Conservation (phyloP, 2,329 filamentous ascomycete species). For the Apiospora sp. region DNA sequence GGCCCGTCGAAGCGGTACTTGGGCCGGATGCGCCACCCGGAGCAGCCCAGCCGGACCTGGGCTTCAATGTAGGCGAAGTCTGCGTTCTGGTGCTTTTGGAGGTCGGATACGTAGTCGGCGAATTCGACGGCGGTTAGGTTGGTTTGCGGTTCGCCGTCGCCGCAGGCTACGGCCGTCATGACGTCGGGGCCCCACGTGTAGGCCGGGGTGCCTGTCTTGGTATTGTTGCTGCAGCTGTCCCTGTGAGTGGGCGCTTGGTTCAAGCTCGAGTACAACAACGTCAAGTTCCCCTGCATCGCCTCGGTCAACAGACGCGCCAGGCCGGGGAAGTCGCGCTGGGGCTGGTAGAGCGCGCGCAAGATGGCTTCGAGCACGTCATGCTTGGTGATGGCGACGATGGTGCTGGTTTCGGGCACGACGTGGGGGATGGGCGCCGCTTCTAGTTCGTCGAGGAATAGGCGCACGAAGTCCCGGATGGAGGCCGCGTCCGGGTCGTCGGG, state of each 20-base stretch:
- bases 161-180: constrained; percentile 43
- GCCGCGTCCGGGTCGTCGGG: constrained; percentile 36
- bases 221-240: constrained; percentile 25
- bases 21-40: constrained; percentile 47
- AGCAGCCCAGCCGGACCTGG: constrained; percentile 48
- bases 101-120: constrained; percentile 39
- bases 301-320: constrained; percentile 34
- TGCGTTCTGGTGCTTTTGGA: constrained; percentile 40
- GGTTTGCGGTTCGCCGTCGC: constrained; percentile 43
- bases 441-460: constrained; percentile 40
- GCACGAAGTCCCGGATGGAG: constrained; percentile 45
- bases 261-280: constrained; percentile 25
- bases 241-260: neutral
- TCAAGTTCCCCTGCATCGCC: constrained; percentile 42
- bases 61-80: constrained; percentile 45
- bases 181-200: constrained; percentile 32
- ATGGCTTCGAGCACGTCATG: constrained; percentile 42
- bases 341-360: constrained; percentile 41
- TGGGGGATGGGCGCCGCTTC: constrained; percentile 39
- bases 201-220: neutral
- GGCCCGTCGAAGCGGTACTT: constrained; percentile 50
- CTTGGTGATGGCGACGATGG: constrained; percentile 41
- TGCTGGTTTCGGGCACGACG: constrained; percentile 32
- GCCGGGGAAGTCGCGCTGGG: constrained; percentile 33
- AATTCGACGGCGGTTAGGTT: constrained; percentile 37